phyloP scores from a whole-genome alignment of 345 rosid species.

The Gynandropsis gynandra region DNA sequence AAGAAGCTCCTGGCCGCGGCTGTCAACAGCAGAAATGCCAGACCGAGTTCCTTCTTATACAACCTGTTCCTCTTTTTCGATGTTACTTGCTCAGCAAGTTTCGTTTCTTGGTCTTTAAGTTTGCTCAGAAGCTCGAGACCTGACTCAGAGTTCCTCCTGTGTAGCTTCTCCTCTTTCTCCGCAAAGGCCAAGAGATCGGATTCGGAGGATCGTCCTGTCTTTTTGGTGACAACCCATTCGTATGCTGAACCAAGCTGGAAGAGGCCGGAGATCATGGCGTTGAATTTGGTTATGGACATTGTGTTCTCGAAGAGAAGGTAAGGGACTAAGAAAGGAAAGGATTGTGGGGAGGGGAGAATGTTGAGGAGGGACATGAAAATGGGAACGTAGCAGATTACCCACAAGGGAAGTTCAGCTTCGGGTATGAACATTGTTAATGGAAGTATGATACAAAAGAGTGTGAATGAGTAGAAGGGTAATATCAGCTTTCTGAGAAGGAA shows the following conservation, averaged over 20 bases:
- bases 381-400: constrained; percentile 84
- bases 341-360: constrained; percentile 74
- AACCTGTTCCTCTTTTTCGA: constrained; percentile 46
- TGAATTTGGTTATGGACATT: constrained; percentile 90
- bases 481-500: constrained; percentile 80
- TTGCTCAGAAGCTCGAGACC: constrained; percentile 58
- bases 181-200: constrained; percentile 69
- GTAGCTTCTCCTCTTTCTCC: constrained; percentile 69
- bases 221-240: constrained; percentile 87
- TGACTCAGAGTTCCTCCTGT: constrained; percentile 61
- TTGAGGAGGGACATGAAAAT: constrained; percentile 72
- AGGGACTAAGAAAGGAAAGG: constrained; percentile 84
- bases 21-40: constrained; percentile 72
- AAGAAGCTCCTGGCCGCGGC: constrained; percentile 77
- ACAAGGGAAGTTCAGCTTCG: constrained; percentile 74
- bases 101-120: constrained; percentile 41
- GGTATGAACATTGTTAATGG: constrained; percentile 92
- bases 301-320: constrained; percentile 88
- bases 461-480: constrained; percentile 90
- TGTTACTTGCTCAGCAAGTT: constrained; percentile 21
- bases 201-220: constrained; percentile 80
- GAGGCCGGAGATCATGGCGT: constrained; percentile 86
- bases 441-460: constrained; percentile 80
- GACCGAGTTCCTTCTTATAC: constrained; percentile 71
- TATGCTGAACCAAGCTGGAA: constrained; percentile 89